Percentiles rank a stretch among this genome's conserved stretches.
Evolutionary conservation across 129 eudicot species (phyloP).

Genomic region (Tagetes erecta): DNA sequence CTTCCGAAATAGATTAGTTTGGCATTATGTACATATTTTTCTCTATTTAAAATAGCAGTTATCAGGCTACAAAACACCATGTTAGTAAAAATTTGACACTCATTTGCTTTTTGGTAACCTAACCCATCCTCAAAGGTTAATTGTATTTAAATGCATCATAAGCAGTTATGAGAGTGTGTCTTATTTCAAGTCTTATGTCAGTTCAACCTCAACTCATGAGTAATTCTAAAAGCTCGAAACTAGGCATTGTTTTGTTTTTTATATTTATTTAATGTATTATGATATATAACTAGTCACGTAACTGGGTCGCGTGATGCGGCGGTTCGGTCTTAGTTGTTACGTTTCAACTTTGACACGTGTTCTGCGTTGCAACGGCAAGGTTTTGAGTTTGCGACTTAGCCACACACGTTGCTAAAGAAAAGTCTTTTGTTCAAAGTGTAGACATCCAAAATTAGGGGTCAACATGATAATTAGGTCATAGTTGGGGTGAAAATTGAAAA

Average conservation of each 20-base stretch:
- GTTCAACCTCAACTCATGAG: neutral
- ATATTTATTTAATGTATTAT: neutral
- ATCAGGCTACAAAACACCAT: constrained; percentile 1
- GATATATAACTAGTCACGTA: too few relatives aligned
- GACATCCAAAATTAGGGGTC: too few relatives aligned
- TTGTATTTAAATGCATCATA: neutral
- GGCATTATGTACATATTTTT: neutral
- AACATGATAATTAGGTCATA: too few relatives aligned
- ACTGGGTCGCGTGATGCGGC: too few relatives aligned
- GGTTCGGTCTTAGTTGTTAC: too few relatives aligned
- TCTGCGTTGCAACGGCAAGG: too few relatives aligned
- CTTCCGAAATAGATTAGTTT: constrained; percentile 14
- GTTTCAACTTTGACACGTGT: too few relatives aligned
- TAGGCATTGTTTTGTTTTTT: neutral
- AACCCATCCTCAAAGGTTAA: neutral
- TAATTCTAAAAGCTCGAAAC: neutral
- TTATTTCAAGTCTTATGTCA: neutral
- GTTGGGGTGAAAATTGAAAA: too few relatives aligned
- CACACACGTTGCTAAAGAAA: too few relatives aligned
- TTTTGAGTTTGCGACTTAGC: too few relatives aligned
- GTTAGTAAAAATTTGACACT: neutral
- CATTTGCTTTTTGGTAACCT: neutral
- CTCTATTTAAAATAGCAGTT: neutral
- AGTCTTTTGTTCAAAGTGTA: too few relatives aligned
- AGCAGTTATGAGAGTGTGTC: neutral